Percentiles rank a stretch among this genome's conserved stretches.
Evolutionary conservation across 2,329 filamentous ascomycete genomes (phyloP).

Genomic region (Gnomoniopsis smithogilvyi): DNA sequence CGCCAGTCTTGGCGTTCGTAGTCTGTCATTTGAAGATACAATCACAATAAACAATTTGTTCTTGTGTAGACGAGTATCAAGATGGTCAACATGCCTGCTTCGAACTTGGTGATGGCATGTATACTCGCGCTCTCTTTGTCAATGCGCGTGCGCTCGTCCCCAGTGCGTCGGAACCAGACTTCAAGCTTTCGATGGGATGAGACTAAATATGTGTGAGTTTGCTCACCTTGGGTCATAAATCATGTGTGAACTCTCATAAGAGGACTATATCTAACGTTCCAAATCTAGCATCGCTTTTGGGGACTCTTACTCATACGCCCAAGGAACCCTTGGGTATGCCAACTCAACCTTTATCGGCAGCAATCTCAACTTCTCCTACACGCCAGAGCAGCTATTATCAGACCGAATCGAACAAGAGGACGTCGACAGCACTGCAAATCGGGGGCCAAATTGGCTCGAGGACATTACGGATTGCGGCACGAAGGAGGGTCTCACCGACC

Average conservation of each 20-base stretch:
- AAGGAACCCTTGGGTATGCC: slow-evolving; percentile 47
- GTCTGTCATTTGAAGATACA: too few species aligned
- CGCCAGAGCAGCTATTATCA: slow-evolving; percentile 37
- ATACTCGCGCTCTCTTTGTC: background rate
- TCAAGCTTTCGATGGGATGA: slow-evolving; percentile 1
- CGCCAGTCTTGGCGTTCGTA: background rate
- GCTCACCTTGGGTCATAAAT: background rate
- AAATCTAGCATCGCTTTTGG: slow-evolving; percentile 41
- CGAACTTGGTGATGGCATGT: background rate
- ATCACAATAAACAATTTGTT: background rate
- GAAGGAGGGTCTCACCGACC: slow-evolving; percentile 38
- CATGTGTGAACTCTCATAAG: background rate
- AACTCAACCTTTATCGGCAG: slow-evolving; percentile 56
- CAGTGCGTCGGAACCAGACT: background rate
- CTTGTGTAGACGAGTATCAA: background rate
- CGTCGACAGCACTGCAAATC: slow-evolving; percentile 46
- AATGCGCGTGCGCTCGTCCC: background rate
- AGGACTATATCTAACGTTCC: background rate
- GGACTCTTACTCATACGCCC: slow-evolving; percentile 50
- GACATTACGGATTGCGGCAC: slow-evolving; percentile 49
- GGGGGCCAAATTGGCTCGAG: slow-evolving; percentile 54
- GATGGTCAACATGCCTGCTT: background rate
- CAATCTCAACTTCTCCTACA: slow-evolving; percentile 42
- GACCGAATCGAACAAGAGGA: slow-evolving; percentile 49
- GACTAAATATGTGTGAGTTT: slow-evolving; percentile 5